Conservation (phyloP, 805 yeast genomes). For the Myxozyma vanderwaltii region DNA sequence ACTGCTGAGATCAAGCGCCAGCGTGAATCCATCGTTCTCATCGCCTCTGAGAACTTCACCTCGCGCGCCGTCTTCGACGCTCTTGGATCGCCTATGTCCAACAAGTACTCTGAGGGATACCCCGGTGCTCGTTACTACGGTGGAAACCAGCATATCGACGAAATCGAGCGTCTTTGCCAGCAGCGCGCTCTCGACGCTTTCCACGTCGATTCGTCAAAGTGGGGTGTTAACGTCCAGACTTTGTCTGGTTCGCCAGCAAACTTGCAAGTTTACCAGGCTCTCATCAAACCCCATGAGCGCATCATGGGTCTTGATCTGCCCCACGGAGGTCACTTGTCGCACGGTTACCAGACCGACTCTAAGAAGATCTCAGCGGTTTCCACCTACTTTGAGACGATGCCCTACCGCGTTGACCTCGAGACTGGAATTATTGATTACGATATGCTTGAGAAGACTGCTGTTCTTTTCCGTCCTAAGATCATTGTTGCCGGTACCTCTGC, state of each 20-base stretch:
- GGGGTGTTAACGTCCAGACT: constrained; percentile 99
- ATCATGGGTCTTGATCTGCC: constrained; percentile 98
- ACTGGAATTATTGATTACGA: constrained; percentile 98
- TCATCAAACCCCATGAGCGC: constrained; percentile 94
- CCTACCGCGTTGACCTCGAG: constrained; percentile 87
- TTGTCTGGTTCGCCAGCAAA: constrained; percentile 98
- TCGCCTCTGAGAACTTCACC: constrained; percentile 97
- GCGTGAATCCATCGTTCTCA: constrained; percentile 87
- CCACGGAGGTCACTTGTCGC: constrained; percentile 98
- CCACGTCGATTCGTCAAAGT: constrained; percentile 70
- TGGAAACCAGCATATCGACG: constrained; percentile 96
- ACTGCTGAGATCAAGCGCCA: constrained; percentile 85
- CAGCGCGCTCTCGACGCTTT: constrained; percentile 92
- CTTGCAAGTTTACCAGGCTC: constrained; percentile 92
- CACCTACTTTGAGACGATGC: constrained; percentile 97
- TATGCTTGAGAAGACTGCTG: constrained; percentile 86
- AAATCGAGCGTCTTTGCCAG: constrained; percentile 90
- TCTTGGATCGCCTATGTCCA: constrained; percentile 96
- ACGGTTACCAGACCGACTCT: constrained; percentile 94
- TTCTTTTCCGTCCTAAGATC: constrained; percentile 91
- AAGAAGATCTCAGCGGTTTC: constrained; percentile 95
- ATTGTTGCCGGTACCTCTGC: constrained; percentile 98
- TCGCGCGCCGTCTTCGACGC: constrained; percentile 95
- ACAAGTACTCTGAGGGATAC: constrained; percentile 98
- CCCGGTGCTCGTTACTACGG: constrained; percentile 99